These are phyloP conservation scores for Schizophyllum commune DNA, from an alignment of 1,284 basidiomycete species.

Conservation along the genomic window DNA sequence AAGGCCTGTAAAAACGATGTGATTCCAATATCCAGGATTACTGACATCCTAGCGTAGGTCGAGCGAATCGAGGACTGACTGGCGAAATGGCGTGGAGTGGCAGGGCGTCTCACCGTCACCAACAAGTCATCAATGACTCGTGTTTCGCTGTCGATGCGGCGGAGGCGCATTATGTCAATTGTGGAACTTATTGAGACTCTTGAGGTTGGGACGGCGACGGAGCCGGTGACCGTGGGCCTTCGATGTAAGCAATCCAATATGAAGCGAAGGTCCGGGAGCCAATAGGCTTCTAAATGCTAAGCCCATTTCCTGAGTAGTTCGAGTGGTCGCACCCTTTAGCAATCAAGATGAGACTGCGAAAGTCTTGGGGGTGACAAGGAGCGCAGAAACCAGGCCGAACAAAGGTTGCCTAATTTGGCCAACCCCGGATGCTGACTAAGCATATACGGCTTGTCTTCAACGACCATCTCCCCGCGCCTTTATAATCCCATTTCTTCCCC, in stretches of 20 bases:
- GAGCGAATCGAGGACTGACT: not conserved
- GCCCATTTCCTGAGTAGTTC: too few relatives aligned
- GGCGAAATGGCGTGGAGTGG: not conserved
- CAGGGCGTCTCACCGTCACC: not conserved
- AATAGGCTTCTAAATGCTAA: too few relatives aligned
- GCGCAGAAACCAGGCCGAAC: too few relatives aligned
- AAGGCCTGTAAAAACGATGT: too few relatives aligned
- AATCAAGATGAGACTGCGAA: too few relatives aligned
- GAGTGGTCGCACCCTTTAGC: too few relatives aligned
- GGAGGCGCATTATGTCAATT: not conserved
- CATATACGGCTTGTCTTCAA: too few relatives aligned
- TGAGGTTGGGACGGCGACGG: not conserved
- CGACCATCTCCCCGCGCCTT: too few relatives aligned
- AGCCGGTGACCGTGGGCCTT: not conserved
- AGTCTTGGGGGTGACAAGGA: too few relatives aligned
- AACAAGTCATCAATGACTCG: not conserved
- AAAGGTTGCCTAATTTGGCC: not conserved
- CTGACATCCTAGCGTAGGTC: not conserved
- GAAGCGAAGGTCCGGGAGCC: not conserved
- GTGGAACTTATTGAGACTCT: not conserved
- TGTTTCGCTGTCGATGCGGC: not conserved
- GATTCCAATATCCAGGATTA: too few relatives aligned
- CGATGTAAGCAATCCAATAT: not conserved
- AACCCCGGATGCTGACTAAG: too few relatives aligned
- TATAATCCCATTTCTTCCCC: too few relatives aligned